Base-by-base conservation (phyloP, 495 filamentous ascomycete genomes). In the Penicillium bialowiezense region DNA sequence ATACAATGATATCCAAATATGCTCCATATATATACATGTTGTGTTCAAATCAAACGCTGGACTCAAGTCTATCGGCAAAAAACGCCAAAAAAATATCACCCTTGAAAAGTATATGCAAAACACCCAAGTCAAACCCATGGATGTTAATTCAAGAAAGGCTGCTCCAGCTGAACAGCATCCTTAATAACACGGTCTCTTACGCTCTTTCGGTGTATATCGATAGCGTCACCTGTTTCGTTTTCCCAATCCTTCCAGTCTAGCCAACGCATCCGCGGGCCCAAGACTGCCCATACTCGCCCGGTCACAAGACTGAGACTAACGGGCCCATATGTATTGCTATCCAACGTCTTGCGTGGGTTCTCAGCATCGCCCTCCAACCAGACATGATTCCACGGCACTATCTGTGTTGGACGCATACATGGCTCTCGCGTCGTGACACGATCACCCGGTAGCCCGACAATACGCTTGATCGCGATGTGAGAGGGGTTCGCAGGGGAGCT, bases 311-410 rank as follows among this genome's bases (percentile, higher is more conserved):
- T 78, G 20, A 69, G 55, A 66, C 74, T 71, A 24, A 85, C 78
- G 1, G 88, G 86, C 4, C 88, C 88, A 59, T 89, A 90, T 20
- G 74, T 75, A 67, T 90, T 90, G 59, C 86, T 90, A 60, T 92
- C 88, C 44, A 81, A 62, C 52, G 79, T 82, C 51, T 77, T 69
- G 13, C 55, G 50, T 21, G 69, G 73, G 50, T 83, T 77, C 34
- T 68, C 64, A 13, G 75, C 78, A 62, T 90, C 88, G 0, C 88
- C 88, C 58, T 91, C 87, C 14, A 92, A 72, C 88, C 88, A 92
- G 29, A 91, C 72, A 71, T 91, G 86, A 5, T 86, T 86, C 32
- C 71, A 71, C 0, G 87, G 87, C 12, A 92, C 76, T 24, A 75
- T 71, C 51, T 82, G 79, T 7, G 67, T 72, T 2, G 64, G 48